phyloP scores from a whole-genome alignment of 306 rosid species.

The Medicago ruthenica region DNA sequence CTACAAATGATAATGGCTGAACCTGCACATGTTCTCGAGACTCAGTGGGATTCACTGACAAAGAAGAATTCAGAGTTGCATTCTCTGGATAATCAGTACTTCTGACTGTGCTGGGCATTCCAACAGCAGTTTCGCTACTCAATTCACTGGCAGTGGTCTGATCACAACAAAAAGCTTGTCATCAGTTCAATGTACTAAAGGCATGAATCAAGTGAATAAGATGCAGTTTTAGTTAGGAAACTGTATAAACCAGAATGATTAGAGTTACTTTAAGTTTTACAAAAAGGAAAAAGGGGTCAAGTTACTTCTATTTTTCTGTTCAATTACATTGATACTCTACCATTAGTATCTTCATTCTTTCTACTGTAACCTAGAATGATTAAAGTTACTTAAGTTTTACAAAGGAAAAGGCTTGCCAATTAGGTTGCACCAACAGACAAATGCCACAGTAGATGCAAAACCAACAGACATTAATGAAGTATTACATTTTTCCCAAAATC shows the following conservation, averaged over 20 bases:
- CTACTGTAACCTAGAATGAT: no score
- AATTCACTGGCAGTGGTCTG: constrained; percentile 49
- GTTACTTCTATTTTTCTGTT: neutral
- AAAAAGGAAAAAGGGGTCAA: neutral
- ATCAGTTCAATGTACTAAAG: neutral
- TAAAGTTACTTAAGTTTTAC: no score
- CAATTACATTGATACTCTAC: no score
- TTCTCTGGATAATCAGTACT: constrained; percentile 16
- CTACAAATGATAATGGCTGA: constrained; percentile 41
- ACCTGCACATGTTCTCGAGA: constrained; percentile 45
- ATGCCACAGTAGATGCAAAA: constrained; percentile 13
- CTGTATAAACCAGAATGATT: no score
- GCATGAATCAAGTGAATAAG: no score
- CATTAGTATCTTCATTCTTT: no score
- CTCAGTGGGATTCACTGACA: constrained; percentile 36
- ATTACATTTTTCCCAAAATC: neutral
- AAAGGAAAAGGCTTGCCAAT: neutral
- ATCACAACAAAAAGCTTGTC: constrained; percentile 13
- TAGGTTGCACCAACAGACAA: constrained; percentile 27
- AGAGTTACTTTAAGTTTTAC: no score
- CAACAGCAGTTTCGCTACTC: constrained; percentile 30
- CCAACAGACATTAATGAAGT: neutral
- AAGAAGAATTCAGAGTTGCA: constrained; percentile 11
- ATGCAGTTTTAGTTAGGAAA: neutral
- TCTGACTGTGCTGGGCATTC: constrained; percentile 12